A percentile compares a stretch with the other conserved stretches of the same genome.
Evolutionary conservation across 768 basidiomycete genomes (phyloP).

Genomic region (Peribolospora kevripleyi): DNA sequence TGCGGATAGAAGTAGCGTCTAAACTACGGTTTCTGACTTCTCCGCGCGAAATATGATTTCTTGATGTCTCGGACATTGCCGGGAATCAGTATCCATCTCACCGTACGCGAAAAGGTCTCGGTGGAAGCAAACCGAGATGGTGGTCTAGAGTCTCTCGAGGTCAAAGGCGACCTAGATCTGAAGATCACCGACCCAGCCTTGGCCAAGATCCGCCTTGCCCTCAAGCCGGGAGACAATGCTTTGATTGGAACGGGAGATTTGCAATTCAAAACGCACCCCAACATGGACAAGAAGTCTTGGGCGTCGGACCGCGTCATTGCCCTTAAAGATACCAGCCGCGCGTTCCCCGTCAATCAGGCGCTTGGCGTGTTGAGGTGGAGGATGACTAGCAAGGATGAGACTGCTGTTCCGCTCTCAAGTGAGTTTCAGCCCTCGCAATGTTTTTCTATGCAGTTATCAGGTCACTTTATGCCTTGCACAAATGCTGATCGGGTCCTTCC

Average conservation of each 20-base stretch:
- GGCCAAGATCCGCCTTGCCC: conserved; percentile 43
- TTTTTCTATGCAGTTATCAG: neutral
- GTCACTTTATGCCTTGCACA: neutral
- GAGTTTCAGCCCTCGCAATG: conserved; percentile 18
- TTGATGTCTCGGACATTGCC: neutral
- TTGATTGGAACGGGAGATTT: conserved; percentile 32
- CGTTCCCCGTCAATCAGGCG: conserved; percentile 64
- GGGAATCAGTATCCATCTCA: conserved; percentile 47
- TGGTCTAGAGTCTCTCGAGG: conserved; percentile 65
- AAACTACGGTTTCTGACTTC: neutral
- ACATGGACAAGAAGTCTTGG: conserved; percentile 62
- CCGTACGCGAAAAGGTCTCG: conserved; percentile 58
- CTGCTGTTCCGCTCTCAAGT: conserved; percentile 74
- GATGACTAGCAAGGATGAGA: conserved; percentile 73
- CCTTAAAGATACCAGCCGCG: conserved; percentile 54
- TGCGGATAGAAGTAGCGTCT: neutral
- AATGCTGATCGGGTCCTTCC: neutral
- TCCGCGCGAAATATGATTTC: neutral
- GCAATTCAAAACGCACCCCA: conserved; percentile 93
- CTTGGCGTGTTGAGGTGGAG: conserved; percentile 82
- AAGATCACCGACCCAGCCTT: conserved; percentile 52
- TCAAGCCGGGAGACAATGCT: conserved; percentile 34
- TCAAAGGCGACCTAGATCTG: conserved; percentile 87
- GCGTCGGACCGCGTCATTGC: conserved; percentile 44
- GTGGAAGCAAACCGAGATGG: conserved; percentile 69